Base-by-base conservation (phyloP, 495 filamentous ascomycete species). In the Penicillium macrosclerotiorum region DNA sequence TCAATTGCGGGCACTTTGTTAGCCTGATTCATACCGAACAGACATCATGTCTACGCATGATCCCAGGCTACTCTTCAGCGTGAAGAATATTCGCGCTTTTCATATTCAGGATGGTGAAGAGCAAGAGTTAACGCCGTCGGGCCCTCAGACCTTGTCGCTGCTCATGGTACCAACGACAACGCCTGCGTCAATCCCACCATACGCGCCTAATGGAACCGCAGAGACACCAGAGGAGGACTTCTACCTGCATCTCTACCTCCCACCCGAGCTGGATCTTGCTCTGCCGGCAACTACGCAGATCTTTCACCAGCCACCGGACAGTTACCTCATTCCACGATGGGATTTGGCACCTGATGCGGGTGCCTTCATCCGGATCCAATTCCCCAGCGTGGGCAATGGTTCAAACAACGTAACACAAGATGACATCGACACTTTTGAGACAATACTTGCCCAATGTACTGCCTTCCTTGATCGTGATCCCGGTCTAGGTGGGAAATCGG, bases 391-490 rank as follows among this genome's bases (percentile, higher is more conserved):
- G 8, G 88, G 88, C 8, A 75, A 72, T 37, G 77, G 76, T 1
- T 65, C 74, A 0, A 74, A 77, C 25, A 80, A 79, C 42, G 82
- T 84, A 19, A 80, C 85, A 3, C 90, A 96, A 67, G 90, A 96
- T 57, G 90, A 96, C 64, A 76, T 95, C 19, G 90, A 96, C 63
- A 96, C 90, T 0, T 96, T 96, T 58, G 90, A 96, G 72, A 95
- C 90, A 3, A 96, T 96, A 42, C 76, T 96, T 29, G 90, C 90
- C 20, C 90, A 96, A 67, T 96, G 90, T 62, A 96, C 90, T 9
- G 90, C 90, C 0, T 96, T 96, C 63, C 76, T 92, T 7, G 90
- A 95, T 57, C 80, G 88, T 26, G 82, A 85, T 5, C 71, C 81
- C 3, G 78, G 85, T 11, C 16, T 36, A n/a, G 9, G 39, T 9